Evolutionary conservation across 441 rosid genomes (phyloP).

Genomic region (Breynia disticha): DNA sequence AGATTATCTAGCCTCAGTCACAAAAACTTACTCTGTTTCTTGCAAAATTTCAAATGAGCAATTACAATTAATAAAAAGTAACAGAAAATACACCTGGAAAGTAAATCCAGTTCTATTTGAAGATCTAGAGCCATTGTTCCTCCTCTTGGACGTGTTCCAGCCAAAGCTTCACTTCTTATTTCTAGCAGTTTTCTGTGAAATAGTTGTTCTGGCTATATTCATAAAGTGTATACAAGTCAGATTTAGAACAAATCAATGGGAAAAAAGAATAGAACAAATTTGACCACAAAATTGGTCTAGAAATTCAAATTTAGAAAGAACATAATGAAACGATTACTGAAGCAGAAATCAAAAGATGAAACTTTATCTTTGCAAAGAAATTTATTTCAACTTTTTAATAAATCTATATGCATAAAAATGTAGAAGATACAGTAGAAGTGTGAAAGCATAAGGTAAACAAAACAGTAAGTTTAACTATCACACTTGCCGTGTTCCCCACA

Average conservation of each 20-base stretch:
- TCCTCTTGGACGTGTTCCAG: conserved; percentile 87
- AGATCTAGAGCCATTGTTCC: conserved; percentile 53
- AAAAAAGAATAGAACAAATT: too few species aligned
- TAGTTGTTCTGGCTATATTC: conserved; percentile 98
- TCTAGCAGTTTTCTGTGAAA: conserved; percentile 67
- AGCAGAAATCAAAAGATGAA: background rate
- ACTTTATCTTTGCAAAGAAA: background rate
- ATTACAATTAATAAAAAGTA: conserved; percentile 3
- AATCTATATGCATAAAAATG: background rate
- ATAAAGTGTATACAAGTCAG: conserved; percentile 37
- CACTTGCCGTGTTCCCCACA: conserved; percentile 84
- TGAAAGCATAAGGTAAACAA: background rate
- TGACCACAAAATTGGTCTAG: conserved; percentile 1
- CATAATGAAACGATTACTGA: background rate
- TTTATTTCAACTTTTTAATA: background rate
- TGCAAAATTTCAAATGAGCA: background rate
- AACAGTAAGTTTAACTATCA: background rate
- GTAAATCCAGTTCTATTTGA: conserved; percentile 70
- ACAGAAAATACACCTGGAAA: conserved; percentile 50
- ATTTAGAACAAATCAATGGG: conserved; percentile 20
- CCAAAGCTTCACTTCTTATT: conserved; percentile 83
- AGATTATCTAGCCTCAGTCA: conserved; percentile 11
- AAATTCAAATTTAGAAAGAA: background rate
- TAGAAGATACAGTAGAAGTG: background rate
- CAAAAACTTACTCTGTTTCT: conserved; percentile 1